phyloP scores from a whole-genome alignment of 2,329 filamentous ascomycete genomes.

The Aspergillus fructus region DNA sequence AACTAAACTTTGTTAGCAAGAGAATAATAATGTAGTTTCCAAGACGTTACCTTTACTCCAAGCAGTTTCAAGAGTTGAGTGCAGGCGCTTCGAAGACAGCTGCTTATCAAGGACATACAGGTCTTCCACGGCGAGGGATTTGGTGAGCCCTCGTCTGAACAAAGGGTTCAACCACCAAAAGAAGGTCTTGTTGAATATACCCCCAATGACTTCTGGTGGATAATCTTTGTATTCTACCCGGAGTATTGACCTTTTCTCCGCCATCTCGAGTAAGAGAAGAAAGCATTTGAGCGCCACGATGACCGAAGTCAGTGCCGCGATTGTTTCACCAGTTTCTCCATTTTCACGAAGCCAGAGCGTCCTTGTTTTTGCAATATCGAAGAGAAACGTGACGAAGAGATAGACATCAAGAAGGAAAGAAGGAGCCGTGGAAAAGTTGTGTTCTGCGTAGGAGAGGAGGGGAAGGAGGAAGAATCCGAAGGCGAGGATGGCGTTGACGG shows the following conservation, averaged over 20 bases:
- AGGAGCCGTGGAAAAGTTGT: conserved; percentile 45
- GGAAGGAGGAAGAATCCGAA: conserved; percentile 32
- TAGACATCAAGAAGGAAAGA: conserved; percentile 51
- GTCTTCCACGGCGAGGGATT: conserved; percentile 44
- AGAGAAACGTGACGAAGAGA: conserved; percentile 45
- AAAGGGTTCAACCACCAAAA: conserved; percentile 58
- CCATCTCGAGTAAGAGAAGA: conserved; percentile 46
- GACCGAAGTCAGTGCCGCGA: conserved; percentile 46
- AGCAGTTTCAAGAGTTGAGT: conserved; percentile 34
- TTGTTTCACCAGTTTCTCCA: conserved; percentile 29
- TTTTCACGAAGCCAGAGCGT: conserved; percentile 42
- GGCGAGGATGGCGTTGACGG: conserved; percentile 31
- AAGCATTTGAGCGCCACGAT: conserved; percentile 44
- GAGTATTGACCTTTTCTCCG: conserved; percentile 46
- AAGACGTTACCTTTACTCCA: conserved; percentile 41
- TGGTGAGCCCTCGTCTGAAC: conserved; percentile 50
- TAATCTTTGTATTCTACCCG: conserved; percentile 38
- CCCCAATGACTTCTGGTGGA: conserved; percentile 53
- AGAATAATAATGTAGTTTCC: neutral
- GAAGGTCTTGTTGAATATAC: conserved; percentile 49
- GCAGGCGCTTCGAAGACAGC: conserved; percentile 42
- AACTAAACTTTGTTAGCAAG: conserved; percentile 23
- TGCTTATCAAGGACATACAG: conserved; percentile 48
- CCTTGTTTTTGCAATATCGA: conserved; percentile 48
- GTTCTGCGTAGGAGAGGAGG: conserved; percentile 49